Evolutionary conservation across 352 stramenopile species (phyloP), one percentile per base, ranked within the genome.

Genomic region (Globisporangium ultimum): DNA sequence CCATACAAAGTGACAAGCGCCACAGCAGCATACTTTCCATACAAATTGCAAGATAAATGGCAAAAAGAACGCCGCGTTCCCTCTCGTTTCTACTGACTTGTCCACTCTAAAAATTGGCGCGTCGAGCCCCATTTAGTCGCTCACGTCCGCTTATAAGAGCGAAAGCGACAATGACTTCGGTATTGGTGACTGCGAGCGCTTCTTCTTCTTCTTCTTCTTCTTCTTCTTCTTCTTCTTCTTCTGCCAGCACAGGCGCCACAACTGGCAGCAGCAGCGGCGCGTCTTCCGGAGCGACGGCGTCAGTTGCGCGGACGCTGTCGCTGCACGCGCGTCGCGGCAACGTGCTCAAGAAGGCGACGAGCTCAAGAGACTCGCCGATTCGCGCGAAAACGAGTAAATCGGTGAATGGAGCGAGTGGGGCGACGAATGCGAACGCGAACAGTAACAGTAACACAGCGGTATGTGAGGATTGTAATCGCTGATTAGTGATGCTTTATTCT

Each of bases 261-360:
- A 48, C 28, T 43, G 48, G 41, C 21, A 38, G 46, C 55, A 49
- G 18, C 55, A 41, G 20, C 9, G 14, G 21, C 3, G 12, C 54
- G 11, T 52, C 36, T 2, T 13, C 59, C 2, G 24, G 48, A 6
- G 17, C 48, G 42, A 32, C 36, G 34, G 24, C 49, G 20, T 28
- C 46, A 13, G 13, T 32, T 3, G 41, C 46, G 24, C 47, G 43
- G 12, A 41, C 58, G 18, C 53, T 15, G 12, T 18, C 34, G 46
- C 58, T 64, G 28, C 58, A 64, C 32, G 45, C 20, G 18, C 53
- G 58, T 24, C 56, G 59, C 13, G 64, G 54, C 11, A 80, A 69
- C 47, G 66, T 71, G n/a, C 69, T 71, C 42, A 77, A 78, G 61
- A 78, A 63, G 28, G 57, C 55, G 10, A 60, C 72, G 10, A 21